Conservation (phyloP, 495 filamentous ascomycete genomes). For the Aspergillus egyptiacus region DNA sequence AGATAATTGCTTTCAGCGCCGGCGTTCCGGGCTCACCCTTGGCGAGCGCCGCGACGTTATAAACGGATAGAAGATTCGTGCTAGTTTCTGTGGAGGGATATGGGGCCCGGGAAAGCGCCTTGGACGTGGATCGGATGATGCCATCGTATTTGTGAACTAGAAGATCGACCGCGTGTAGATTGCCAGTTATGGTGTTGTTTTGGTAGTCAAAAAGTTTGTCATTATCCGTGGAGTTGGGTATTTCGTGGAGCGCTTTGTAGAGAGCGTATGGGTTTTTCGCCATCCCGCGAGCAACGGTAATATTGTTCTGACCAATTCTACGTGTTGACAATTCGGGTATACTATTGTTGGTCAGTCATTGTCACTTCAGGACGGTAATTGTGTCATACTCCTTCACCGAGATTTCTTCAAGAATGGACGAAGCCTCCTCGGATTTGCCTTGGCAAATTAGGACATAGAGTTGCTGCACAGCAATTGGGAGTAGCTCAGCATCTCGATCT, state of each 20-base stretch:
- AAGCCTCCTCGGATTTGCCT: constrained; percentile 69
- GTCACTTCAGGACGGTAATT: background rate
- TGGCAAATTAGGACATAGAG: constrained; percentile 69
- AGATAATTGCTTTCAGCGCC: constrained; percentile 65
- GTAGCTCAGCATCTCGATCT: constrained; percentile 74
- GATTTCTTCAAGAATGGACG: constrained; percentile 58
- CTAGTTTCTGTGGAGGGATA: constrained; percentile 52
- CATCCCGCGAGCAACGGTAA: constrained; percentile 51
- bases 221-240: constrained; percentile 51
- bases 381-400: constrained; percentile 53
- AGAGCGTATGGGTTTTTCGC: constrained; percentile 70
- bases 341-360: constrained; percentile 38
- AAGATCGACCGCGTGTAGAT: constrained; percentile 68
- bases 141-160: constrained; percentile 71
- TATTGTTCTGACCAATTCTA: constrained; percentile 74
- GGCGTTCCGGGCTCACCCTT: constrained; percentile 58
- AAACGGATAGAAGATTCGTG: constrained; percentile 60
- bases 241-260: constrained; percentile 59
- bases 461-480: constrained; percentile 83
- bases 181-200: constrained; percentile 56
- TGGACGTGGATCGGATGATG: constrained; percentile 59
- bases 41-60: constrained; percentile 74
- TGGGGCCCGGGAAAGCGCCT: constrained; percentile 46
- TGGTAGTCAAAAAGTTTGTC: constrained; percentile 79
- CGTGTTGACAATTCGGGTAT: constrained; percentile 73